A percentile compares a stretch with the other conserved stretches of the same genome.
Evolutionary conservation across 108 stramenopile species (phyloP).

Genomic region (Nannochloropsis salina): DNA sequence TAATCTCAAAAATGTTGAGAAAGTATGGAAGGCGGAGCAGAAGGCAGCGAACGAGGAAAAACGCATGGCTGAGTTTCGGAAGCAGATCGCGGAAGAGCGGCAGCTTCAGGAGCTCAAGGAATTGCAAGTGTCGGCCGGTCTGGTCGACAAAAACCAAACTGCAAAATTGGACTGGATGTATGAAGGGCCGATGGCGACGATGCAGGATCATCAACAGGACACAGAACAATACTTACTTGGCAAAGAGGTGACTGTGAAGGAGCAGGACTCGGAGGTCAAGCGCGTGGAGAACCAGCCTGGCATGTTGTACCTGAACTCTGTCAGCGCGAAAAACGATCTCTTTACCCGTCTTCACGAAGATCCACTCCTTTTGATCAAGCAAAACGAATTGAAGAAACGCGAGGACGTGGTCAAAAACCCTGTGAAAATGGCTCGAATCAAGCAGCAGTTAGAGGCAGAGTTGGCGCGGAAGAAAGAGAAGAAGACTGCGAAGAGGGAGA

Average conservation of each 20-base stretch:
- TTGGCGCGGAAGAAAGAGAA: not conserved
- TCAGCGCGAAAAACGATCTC: constrained; percentile 6
- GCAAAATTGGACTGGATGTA: constrained; percentile 26
- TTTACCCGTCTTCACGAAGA: constrained; percentile 26
- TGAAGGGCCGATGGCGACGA: constrained; percentile 23
- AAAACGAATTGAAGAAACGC: not conserved
- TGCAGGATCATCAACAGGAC: not conserved
- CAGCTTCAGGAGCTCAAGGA: constrained; percentile 18
- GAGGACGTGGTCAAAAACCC: constrained; percentile 20
- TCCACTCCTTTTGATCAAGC: constrained; percentile 20
- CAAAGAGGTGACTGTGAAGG: not conserved
- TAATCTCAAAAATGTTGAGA: constrained; percentile 22
- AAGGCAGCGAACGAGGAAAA: not conserved
- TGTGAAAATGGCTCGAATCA: constrained; percentile 20
- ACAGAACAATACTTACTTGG: constrained; percentile 22
- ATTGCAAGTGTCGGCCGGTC: constrained; percentile 1
- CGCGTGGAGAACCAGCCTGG: constrained; percentile 10
- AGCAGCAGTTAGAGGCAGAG: not conserved
- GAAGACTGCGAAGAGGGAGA: not conserved
- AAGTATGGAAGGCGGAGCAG: constrained; percentile 22
- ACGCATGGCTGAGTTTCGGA: constrained; percentile 9
- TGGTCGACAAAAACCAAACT: constrained; percentile 18
- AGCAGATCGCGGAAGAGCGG: constrained; percentile 20
- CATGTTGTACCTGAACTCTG: not conserved
- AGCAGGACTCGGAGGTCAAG: constrained; percentile 1